Evolutionary conservation across 2,329 filamentous ascomycete species (phyloP).

Genomic region (Alternaria sp.): DNA sequence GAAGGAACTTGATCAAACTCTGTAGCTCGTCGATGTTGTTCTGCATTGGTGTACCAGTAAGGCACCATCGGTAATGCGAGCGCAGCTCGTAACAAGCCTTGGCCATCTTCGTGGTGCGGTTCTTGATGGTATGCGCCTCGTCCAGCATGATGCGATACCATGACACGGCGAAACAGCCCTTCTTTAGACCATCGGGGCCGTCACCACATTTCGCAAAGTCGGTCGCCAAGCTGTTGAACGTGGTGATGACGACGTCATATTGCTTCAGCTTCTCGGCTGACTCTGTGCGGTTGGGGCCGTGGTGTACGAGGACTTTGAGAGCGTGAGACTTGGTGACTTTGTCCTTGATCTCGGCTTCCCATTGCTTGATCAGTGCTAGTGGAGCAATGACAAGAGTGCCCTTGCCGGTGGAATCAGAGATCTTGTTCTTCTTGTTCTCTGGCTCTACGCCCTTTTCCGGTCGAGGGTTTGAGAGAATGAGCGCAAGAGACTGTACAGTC

Average conservation of each 20-base stretch:
- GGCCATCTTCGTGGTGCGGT: conserved; percentile 93
- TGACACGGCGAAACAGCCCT: conserved; percentile 87
- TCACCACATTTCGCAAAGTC: conserved; percentile 78
- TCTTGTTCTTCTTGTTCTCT: conserved; percentile 67
- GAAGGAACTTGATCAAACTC: conserved; percentile 88
- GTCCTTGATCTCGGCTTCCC: conserved; percentile 90
- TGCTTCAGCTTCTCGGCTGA: conserved; percentile 75
- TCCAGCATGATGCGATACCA: conserved; percentile 98
- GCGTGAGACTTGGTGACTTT: conserved; percentile 75
- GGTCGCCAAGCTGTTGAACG: conserved; percentile 93
- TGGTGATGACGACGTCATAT: conserved; percentile 97
- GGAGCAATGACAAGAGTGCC: conserved; percentile 92
- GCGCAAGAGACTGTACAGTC: conserved; percentile 89
- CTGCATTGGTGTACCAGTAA: conserved; percentile 97
- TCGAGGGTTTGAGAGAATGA: conserved; percentile 84
- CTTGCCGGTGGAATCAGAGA: conserved; percentile 74
- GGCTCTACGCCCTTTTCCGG: conserved; percentile 60
- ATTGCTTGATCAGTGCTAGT: conserved; percentile 92
- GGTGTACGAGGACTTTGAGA: conserved; percentile 86
- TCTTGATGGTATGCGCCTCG: conserved; percentile 98
- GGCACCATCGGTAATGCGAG: conserved; percentile 91
- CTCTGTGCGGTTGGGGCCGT: conserved; percentile 86
- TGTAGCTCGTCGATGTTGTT: conserved; percentile 98
- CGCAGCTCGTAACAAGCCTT: conserved; percentile 87
- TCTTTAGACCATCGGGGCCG: conserved; percentile 68